Evolutionary conservation across 2,329 filamentous ascomycete genomes (phyloP), one percentile per base, ranked within the genome.

Genomic region (Fusarium heterosporum): DNA sequence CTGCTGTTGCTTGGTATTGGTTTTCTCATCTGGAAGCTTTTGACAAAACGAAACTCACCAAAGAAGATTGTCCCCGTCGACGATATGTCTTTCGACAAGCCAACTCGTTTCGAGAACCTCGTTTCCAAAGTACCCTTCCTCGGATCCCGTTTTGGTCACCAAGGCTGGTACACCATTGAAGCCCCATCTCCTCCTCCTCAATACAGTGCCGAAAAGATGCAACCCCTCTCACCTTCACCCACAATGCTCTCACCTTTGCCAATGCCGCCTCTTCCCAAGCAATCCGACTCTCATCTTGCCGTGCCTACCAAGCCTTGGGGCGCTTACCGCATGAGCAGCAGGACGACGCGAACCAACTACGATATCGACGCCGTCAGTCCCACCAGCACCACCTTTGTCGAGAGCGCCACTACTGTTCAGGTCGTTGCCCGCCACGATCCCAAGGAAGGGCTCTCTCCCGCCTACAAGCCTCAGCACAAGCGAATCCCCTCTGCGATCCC

Each of bases 121-220:
- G 60, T 74, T 7, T 71, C 72, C 48, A 78, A 74, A 38, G 61
- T 82, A 0, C 78, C 81, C 1, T 78, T 80, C 47, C 59, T 81
- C 17, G 73, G 77, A 55, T 73, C 72, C 8, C 70, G 69, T 25
- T 61, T 80, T 17, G 73, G 74, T 3, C 74, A 75, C 25, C 70
- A 71, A n/a, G 68, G 71, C 52, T 79, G 77, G 78, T 70, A 74
- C 47, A 76, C 74, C 17, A 72, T 79, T 22, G 70, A 75, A 30
- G 73, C 74, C n/a, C 65, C 74, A 16, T 68, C 70, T 26, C 54
- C 56, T 42, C 55, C 57, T 40, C 57, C 57, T 8, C 61, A 57
- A 17, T 42, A 47, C 17, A 51, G 29, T 11, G 59, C 62, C 13
- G 72, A 76, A 25, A 76, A 76, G 60, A 45, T 39, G 19, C 68